These are phyloP conservation scores for Gossypium lobatum DNA, from an alignment of 441 rosid species.

Conservation along the genomic window DNA sequence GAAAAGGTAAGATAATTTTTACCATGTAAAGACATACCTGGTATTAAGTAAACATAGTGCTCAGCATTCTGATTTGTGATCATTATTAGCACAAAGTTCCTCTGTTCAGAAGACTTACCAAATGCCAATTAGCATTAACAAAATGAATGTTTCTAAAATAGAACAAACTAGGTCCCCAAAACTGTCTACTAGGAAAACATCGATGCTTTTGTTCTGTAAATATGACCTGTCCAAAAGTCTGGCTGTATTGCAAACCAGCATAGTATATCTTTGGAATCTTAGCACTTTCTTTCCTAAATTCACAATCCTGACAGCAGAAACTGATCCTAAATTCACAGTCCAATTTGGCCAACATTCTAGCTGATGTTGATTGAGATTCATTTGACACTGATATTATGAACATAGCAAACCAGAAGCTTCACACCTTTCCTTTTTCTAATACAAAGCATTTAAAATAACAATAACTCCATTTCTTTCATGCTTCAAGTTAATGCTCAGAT, in stretches of 20 bases:
- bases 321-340: neutral
- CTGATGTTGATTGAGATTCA: neutral
- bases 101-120: neutral
- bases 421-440: neutral
- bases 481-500: neutral
- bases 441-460: conserved; percentile 6
- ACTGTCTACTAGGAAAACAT: neutral
- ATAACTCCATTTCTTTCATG: neutral
- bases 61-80: neutral
- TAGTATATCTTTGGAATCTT: neutral
- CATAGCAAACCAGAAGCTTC: neutral
- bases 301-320: neutral
- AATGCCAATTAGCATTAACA: neutral
- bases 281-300: neutral
- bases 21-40: neutral
- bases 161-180: neutral
- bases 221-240: neutral
- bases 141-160: neutral
- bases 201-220: neutral
- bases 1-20: neutral
- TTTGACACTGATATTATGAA: neutral
- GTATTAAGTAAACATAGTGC: neutral
- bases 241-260: neutral
- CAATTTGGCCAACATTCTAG: neutral
- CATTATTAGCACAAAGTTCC: neutral